Evolutionary conservation across 805 yeast species (phyloP).

Genomic region (Dipodascus albidus): DNA sequence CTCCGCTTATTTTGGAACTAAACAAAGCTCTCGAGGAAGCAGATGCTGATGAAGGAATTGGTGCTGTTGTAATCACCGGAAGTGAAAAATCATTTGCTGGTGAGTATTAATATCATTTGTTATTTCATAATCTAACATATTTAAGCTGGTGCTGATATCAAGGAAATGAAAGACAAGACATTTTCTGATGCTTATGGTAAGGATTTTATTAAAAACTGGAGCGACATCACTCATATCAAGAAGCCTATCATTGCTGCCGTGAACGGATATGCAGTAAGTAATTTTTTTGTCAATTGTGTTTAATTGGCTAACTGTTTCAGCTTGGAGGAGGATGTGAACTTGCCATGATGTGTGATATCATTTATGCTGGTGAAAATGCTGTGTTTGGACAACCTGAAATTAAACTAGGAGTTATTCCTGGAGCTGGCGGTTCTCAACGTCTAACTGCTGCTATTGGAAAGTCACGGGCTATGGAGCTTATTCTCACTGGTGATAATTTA

Average conservation of each 20-base stretch:
- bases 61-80: conserved; percentile 40
- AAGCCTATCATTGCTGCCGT: conserved; percentile 47
- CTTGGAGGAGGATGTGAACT: conserved; percentile 48
- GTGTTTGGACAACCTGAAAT: conserved; percentile 46
- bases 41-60: conserved; percentile 28
- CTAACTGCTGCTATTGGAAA: conserved; percentile 38
- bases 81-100: conserved; percentile 35
- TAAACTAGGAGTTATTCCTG: conserved; percentile 40
- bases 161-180: conserved; percentile 34
- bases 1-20: conserved; percentile 28
- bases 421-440: conserved; percentile 44
- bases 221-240: conserved; percentile 26
- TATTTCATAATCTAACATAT: conserved; percentile 4
- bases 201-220: conserved; percentile 32
- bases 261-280: conserved; percentile 33
- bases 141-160: conserved; percentile 42
- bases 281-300: conserved; percentile 2
- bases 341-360: conserved; percentile 41
- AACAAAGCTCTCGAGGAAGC: conserved; percentile 28
- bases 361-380: conserved; percentile 39
- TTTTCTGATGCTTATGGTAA: conserved; percentile 27
- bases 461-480: conserved; percentile 37
- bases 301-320: conserved; percentile 6
- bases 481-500: conserved; percentile 37
- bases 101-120: neutral